Conservation (phyloP, 192 early-diverging fungal genomes). For the Backusella luteola region DNA sequence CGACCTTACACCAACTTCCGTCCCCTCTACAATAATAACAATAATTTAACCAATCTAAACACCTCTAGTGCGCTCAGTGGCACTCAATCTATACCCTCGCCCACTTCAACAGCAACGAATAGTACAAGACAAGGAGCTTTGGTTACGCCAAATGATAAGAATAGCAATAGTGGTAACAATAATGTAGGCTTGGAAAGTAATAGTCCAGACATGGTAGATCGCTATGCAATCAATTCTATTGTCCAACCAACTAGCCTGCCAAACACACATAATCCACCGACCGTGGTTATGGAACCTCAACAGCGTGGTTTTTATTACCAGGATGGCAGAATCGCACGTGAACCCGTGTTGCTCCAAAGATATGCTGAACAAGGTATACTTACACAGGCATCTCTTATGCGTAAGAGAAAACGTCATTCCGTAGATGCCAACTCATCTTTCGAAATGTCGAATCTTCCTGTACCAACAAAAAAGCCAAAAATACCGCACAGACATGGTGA, state of each 20-base stretch:
- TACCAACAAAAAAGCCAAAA: constrained; percentile 35
- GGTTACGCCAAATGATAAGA: background rate
- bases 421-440: constrained; percentile 21
- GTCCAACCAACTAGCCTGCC: background rate
- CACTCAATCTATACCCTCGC: constrained; percentile 9
- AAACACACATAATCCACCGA: background rate
- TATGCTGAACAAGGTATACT: constrained; percentile 36
- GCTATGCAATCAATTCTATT: constrained; percentile 1
- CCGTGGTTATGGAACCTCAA: constrained; percentile 27
- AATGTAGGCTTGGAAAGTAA: constrained; percentile 1
- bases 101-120: background rate
- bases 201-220: constrained; percentile 1
- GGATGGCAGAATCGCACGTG: constrained; percentile 28
- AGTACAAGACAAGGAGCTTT: background rate
- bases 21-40: background rate
- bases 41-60: background rate
- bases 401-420: constrained; percentile 30
- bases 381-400: constrained; percentile 31
- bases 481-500: constrained; percentile 42
- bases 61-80: background rate
- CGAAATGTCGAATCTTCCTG: constrained; percentile 15
- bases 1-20: constrained; percentile 15
- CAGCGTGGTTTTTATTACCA: constrained; percentile 40
- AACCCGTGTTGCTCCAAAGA: constrained; percentile 28
- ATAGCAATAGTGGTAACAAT: background rate